Base-by-base conservation (phyloP, 169 alveolate species). In the Plasmodium gallinaceum region DNA sequence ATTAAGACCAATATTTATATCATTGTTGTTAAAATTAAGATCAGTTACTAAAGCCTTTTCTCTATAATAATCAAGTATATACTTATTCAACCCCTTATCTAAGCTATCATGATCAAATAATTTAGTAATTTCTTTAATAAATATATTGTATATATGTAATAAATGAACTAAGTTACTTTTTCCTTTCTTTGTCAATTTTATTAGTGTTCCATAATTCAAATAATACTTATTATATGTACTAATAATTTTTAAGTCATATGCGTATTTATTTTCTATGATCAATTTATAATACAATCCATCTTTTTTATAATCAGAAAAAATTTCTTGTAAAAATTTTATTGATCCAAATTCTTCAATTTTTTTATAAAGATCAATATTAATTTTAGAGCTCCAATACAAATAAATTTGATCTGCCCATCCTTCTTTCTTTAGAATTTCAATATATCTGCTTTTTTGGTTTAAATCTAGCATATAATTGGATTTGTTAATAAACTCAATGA, bases 311-410 rank as follows among this genome's bases (percentile, higher is more conserved):
- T 69, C 72, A 14, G 83, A 83, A 68, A 83, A 69, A 20, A 83
- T 37, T 54, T 83, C 85, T 24, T 32, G 85, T 52, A 83, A 54
- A 83, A 83, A 83, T 16, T 22, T 39, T 64, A 83, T 66, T 16
- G 83, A 26, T 32, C 83, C 83, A 83, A 54, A 83, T 71, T 83
- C 85, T 83, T 83, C 91, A 37, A 83, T 68, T 65, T 68, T 69
- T 57, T 83, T 83, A 83, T 72, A 83, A 43, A 83, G 39, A 37
- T 83, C 80, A 52, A 46, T 48, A 62, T 57, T 69, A 66, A 72
- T 83, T 83, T 65, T 68, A 71, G 91, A 83, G 58, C 85, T 83
- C 91, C 91, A 83, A 61, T 83, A 83, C 51, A 83, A 45, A 46
- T 68, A 83, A 10, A 83, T 43, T 14, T 83, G 80, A 68, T 83